These are phyloP conservation scores for Trebouxia gelatinosa DNA, from an alignment of 163 green algal species.

Conservation along the genomic window DNA sequence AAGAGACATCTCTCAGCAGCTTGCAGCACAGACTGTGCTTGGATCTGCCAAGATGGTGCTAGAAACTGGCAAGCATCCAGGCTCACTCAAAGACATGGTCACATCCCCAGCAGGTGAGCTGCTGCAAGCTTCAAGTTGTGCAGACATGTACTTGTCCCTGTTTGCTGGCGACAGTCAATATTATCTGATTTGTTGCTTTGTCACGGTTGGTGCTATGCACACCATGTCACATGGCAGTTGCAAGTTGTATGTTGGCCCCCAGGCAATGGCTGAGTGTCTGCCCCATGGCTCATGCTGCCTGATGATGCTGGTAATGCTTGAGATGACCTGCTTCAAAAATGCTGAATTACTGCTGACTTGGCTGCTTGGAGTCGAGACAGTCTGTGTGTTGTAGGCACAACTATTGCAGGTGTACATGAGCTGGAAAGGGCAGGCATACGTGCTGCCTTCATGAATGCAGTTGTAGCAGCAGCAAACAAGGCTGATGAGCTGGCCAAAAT, in stretches of 20 bases:
- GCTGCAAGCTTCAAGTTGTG: not conserved
- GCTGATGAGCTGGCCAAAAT: slow-evolving; percentile 86
- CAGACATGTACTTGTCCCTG: not conserved
- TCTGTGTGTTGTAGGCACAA: slow-evolving; percentile 71
- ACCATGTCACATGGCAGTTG: no score
- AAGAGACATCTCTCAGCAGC: slow-evolving; percentile 78
- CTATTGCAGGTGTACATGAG: slow-evolving; percentile 92
- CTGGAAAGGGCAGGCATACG: slow-evolving; percentile 86
- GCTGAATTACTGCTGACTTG: not conserved
- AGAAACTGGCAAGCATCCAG: slow-evolving; percentile 93
- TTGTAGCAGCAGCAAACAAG: slow-evolving; percentile 74
- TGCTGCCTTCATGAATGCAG: slow-evolving; percentile 89
- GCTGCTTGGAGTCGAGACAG: not conserved
- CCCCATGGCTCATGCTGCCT: no score
- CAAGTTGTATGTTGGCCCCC: not conserved
- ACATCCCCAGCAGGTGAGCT: slow-evolving; percentile 61
- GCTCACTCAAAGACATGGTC: slow-evolving; percentile 73
- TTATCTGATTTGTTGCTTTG: not conserved
- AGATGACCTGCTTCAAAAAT: not conserved
- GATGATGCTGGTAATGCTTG: not conserved
- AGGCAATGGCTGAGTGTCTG: not conserved
- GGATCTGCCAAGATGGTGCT: slow-evolving; percentile 96
- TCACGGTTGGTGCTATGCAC: not conserved
- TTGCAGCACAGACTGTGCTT: slow-evolving; percentile 93
- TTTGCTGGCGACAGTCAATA: not conserved